Evolutionary conservation across 2,329 filamentous ascomycete species (phyloP).

Genomic region (Grosmannia huntii): DNA sequence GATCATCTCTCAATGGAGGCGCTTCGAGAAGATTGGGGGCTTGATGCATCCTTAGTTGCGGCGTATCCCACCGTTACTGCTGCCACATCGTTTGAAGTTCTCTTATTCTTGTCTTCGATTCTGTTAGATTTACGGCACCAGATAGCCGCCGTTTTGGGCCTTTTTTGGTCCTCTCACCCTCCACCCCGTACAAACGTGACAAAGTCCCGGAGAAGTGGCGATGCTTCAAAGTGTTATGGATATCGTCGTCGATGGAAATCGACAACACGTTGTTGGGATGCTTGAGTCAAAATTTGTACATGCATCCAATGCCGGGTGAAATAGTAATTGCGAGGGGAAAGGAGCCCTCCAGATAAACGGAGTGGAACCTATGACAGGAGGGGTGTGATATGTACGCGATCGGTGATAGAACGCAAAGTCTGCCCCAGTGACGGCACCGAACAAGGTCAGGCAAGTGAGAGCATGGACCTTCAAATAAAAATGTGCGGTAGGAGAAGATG

Average conservation of each 20-base stretch:
- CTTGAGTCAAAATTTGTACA: too few species aligned
- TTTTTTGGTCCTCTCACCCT: not conserved
- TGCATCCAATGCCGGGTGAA: too few species aligned
- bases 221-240: too few species aligned
- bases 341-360: too few species aligned
- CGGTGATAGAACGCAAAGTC: not conserved
- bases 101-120: not conserved
- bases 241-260: too few species aligned
- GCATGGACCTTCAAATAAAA: too few species aligned
- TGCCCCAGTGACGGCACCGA: not conserved
- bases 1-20: conserved; percentile 16
- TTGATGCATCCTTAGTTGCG: conserved; percentile 18
- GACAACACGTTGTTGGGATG: too few species aligned
- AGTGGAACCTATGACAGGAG: too few species aligned
- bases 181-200: too few species aligned
- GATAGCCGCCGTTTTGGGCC: not conserved
- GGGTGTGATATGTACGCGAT: too few species aligned
- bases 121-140: not conserved
- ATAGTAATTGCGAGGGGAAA: too few species aligned
- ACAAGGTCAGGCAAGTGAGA: not conserved
- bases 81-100: not conserved
- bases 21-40: conserved; percentile 20
- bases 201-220: too few species aligned
- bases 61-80: not conserved
- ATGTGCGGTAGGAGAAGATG: not conserved